Evolutionary conservation across 1,284 basidiomycete genomes (phyloP).

Genomic region (Malassezia obtusa): DNA sequence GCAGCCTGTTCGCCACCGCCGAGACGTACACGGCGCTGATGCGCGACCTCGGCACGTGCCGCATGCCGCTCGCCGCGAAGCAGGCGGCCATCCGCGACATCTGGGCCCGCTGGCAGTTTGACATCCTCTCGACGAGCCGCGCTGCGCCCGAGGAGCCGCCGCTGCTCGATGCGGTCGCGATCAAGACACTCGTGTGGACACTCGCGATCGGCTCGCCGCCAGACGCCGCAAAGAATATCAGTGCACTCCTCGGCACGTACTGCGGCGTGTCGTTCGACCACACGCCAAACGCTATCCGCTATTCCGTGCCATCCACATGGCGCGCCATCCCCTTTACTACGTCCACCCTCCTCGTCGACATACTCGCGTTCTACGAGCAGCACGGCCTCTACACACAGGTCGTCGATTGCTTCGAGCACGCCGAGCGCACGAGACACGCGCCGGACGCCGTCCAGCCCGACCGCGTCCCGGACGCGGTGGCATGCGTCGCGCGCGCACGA

Average conservation of each 20-base stretch:
- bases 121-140: conserved; percentile 1
- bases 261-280: conserved; percentile 4
- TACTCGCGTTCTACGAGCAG: conserved; percentile 7
- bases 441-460: not conserved
- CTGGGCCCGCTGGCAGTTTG: conserved; percentile 14
- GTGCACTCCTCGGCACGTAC: conserved; percentile 10
- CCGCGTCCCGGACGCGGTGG: not conserved
- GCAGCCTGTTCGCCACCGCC: conserved; percentile 7
- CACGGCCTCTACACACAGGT: not conserved
- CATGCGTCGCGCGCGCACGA: not conserved
- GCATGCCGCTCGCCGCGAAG: conserved; percentile 2
- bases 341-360: conserved; percentile 4
- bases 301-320: not conserved
- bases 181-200: conserved; percentile 16
- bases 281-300: not conserved
- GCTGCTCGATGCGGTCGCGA: conserved; percentile 6
- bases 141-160: not conserved
- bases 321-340: not conserved
- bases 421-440: not conserved
- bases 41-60: conserved; percentile 6
- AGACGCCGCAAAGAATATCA: not conserved
- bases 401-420: conserved; percentile 6
- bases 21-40: conserved; percentile 6
- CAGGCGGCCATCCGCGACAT: conserved; percentile 2
- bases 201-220: not conserved